These are phyloP conservation scores for Juglanconis sp. DNA, from an alignment of 2,329 filamentous ascomycete species.

Conservation along the genomic window DNA sequence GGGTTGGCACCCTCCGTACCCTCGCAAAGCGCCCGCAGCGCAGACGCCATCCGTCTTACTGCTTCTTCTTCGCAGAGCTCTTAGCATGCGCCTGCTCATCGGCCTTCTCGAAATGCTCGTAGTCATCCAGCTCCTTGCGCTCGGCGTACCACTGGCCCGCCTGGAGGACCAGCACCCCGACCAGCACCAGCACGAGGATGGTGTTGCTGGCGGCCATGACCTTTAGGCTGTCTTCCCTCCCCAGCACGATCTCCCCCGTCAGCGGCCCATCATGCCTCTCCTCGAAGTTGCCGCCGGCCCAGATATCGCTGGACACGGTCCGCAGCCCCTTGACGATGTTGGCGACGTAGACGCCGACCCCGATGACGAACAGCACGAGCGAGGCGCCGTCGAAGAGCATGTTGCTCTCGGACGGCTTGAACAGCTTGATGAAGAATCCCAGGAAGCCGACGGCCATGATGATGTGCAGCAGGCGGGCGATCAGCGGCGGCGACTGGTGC, in stretches of 20 bases:
- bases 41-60: conserved; percentile 9
- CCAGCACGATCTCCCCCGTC: conserved; percentile 66
- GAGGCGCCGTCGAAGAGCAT: conserved; percentile 89
- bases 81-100: conserved; percentile 22
- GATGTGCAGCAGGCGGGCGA: conserved; percentile 90
- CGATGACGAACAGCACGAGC: conserved; percentile 78
- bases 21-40: not conserved
- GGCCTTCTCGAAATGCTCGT: conserved; percentile 58
- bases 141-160: conserved; percentile 98
- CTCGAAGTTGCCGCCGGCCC: conserved; percentile 38
- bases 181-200: conserved; percentile 85
- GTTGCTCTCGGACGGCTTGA: conserved; percentile 89
- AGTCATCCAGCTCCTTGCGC: conserved; percentile 82
- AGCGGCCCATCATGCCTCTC: conserved; percentile 39
- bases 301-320: conserved; percentile 72
- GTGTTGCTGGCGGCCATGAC: conserved; percentile 94
- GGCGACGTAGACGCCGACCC: conserved; percentile 86
- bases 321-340: conserved; percentile 96
- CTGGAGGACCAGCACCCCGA: conserved; percentile 90
- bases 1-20: too few relatives aligned
- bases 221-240: conserved; percentile 83
- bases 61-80: conserved; percentile 20
- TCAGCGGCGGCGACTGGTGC: conserved; percentile 86
- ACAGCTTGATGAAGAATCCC: conserved; percentile 91
- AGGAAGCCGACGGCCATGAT: conserved; percentile 82